Evolutionary conservation across 192 early-diverging fungal species (phyloP), one percentile per base, ranked within the genome.

Genomic region (Coemansia sp.): DNA sequence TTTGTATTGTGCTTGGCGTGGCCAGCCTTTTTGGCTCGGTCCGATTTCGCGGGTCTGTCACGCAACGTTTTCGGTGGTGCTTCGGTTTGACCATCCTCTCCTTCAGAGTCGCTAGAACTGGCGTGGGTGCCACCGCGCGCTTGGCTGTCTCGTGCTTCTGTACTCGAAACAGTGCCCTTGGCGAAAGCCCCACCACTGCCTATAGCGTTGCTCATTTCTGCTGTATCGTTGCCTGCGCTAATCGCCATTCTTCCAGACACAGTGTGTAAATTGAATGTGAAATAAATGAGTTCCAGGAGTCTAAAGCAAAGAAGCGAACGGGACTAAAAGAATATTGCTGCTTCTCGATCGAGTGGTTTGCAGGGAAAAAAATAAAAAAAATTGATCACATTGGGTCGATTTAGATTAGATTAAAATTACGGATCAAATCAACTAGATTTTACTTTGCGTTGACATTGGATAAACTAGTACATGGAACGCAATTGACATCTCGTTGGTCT

Each of bases 61-160:
- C 73, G 66, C 7, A 75, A 67, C 9, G 73, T 48, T 33, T 66
- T 58, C 16, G 56, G 56, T 24, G 35, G 66, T 18, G 67, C 66
- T 56, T 21, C 45, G n/a, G 33, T 56, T 39, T 64, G 57, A 18
- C 14, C 23, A 49, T 69, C 73, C 33, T 63, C 58, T 15, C 48
- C 26, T 20, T 64, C 41, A 36, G 63, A 35, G 26, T 56, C 55
- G 55, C 35, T 55, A 1, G 24, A 21, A 5, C 2, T 59, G 41
- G 14, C 35, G 8, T 58, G 34, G 18, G 2, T 36, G 12, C 35
- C 33, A 4, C 15, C 39, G 14, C 56, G 55, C 5, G 2, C 35
- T 7, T 12, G 0, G 53, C 55, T 24, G 12, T 26, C 44, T 33
- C 24, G 39, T 30, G 14, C 39, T 15, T 33, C 65, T 30, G 38